These are phyloP conservation scores for Boletales sp. DNA, from an alignment of 768 basidiomycete genomes.

Conservation along the genomic window DNA sequence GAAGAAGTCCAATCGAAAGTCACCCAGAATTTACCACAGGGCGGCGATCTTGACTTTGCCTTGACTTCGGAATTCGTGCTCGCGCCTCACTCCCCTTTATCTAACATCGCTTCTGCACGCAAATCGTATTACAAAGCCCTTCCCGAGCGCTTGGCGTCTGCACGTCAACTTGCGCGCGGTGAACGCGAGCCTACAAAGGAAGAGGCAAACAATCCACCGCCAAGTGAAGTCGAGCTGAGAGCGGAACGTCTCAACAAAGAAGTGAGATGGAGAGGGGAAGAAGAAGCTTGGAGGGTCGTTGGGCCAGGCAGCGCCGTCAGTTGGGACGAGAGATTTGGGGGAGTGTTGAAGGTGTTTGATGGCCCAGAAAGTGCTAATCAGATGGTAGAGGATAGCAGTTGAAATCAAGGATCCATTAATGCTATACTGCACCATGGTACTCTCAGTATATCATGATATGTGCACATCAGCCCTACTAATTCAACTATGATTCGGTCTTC, in stretches of 20 bases:
- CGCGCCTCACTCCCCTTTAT: slow-evolving; percentile 57
- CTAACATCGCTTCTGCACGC: slow-evolving; percentile 65
- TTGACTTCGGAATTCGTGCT: slow-evolving; percentile 62
- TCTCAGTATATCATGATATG: no score
- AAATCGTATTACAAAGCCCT: slow-evolving; percentile 75
- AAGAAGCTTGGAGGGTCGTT: slow-evolving; percentile 77
- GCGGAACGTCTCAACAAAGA: slow-evolving; percentile 90
- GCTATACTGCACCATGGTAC: background rate
- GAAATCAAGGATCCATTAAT: background rate
- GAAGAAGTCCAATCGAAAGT: slow-evolving; percentile 5
- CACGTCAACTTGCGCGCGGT: slow-evolving; percentile 72
- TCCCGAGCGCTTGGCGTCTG: slow-evolving; percentile 59
- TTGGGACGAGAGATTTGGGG: slow-evolving; percentile 76
- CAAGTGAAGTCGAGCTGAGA: slow-evolving; percentile 84
- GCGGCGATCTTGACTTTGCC: slow-evolving; percentile 76
- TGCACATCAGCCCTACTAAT: no score
- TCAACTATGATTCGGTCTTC: no score
- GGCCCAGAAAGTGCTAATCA: slow-evolving; percentile 30
- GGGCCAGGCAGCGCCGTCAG: slow-evolving; percentile 56
- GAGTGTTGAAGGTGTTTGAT: slow-evolving; percentile 58
- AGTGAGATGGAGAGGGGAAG: slow-evolving; percentile 75
- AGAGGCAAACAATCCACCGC: slow-evolving; percentile 72
- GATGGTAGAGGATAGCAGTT: background rate
- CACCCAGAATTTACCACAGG: slow-evolving; percentile 11
- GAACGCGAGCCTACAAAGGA: slow-evolving; percentile 83